Conservation (phyloP, 805 yeast species). For the Komagataella pastoris region DNA sequence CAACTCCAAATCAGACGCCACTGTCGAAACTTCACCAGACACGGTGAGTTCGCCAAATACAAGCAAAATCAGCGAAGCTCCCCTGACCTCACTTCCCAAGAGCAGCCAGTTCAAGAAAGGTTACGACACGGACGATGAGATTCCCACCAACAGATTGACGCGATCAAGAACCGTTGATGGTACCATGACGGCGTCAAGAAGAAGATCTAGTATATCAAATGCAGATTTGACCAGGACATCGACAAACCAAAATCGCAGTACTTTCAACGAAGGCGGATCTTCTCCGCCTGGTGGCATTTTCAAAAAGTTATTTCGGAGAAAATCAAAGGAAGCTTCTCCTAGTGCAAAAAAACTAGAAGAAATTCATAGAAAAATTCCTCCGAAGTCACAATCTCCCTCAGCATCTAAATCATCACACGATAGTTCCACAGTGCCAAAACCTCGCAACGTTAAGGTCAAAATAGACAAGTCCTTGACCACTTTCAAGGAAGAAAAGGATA, state of each 20-base stretch:
- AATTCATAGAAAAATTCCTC: background rate
- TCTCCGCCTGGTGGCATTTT: background rate
- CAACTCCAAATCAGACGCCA: background rate
- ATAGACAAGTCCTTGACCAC: background rate
- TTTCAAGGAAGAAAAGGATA: background rate
- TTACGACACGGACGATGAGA: background rate
- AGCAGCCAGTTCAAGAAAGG: background rate
- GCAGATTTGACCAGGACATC: background rate
- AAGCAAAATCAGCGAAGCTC: background rate
- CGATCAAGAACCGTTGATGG: background rate
- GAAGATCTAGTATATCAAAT: background rate
- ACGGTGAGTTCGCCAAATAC: background rate
- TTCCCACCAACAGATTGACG: background rate
- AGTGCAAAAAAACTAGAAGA: slow-evolving; percentile 1
- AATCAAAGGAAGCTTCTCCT: background rate
- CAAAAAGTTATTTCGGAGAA: background rate
- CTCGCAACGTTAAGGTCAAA: background rate
- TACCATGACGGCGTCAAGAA: background rate
- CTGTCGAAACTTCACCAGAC: background rate
- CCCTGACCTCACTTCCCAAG: background rate
- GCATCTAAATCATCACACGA: background rate
- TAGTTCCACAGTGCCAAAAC: background rate
- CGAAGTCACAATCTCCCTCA: background rate
- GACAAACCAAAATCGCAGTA: background rate
- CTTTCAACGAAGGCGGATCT: background rate